Conservation (phyloP, 371 early-diverging fungal genomes). For the Syncephalastrum sp. region DNA sequence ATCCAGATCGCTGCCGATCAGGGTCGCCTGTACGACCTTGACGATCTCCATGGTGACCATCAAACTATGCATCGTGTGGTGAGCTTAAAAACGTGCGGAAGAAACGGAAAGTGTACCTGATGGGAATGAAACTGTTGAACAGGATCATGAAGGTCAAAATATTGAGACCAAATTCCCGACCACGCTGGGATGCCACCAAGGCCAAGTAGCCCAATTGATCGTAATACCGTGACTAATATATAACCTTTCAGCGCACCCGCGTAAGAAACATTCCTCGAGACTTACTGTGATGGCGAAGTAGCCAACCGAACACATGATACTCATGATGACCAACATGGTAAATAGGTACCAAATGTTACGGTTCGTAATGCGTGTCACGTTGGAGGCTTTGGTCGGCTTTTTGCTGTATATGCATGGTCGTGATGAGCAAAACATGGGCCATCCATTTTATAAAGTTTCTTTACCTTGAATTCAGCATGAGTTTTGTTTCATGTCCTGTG, state of each 20-base stretch:
- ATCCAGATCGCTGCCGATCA: slow-evolving; percentile 84
- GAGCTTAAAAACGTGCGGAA: background rate
- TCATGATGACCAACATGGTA: slow-evolving; percentile 78
- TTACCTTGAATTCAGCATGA: slow-evolving; percentile 82
- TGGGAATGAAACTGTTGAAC: slow-evolving; percentile 91
- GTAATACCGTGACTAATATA: slow-evolving; percentile 34
- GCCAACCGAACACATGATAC: slow-evolving; percentile 83
- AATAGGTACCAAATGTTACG: slow-evolving; percentile 92
- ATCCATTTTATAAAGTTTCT: background rate
- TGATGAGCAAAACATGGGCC: too few species aligned
- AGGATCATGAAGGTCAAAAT: slow-evolving; percentile 87
- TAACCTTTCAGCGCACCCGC: background rate
- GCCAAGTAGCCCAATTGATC: slow-evolving; percentile 41
- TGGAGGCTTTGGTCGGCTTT: slow-evolving; percentile 50
- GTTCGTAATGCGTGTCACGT: slow-evolving; percentile 89
- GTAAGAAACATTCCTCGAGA: background rate
- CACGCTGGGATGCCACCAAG: slow-evolving; percentile 21
- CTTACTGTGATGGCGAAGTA: slow-evolving; percentile 59
- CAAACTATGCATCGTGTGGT: slow-evolving; percentile 48
- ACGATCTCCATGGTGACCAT: slow-evolving; percentile 94
- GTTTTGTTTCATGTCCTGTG: slow-evolving; percentile 90
- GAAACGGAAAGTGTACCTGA: slow-evolving; percentile 43
- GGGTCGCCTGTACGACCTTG: slow-evolving; percentile 75
- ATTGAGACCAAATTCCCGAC: slow-evolving; percentile 63
- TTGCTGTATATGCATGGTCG: slow-evolving; percentile 24